Base-by-base conservation (phyloP, 352 stramenopile species). In the Globisporangium iwayamae region DNA sequence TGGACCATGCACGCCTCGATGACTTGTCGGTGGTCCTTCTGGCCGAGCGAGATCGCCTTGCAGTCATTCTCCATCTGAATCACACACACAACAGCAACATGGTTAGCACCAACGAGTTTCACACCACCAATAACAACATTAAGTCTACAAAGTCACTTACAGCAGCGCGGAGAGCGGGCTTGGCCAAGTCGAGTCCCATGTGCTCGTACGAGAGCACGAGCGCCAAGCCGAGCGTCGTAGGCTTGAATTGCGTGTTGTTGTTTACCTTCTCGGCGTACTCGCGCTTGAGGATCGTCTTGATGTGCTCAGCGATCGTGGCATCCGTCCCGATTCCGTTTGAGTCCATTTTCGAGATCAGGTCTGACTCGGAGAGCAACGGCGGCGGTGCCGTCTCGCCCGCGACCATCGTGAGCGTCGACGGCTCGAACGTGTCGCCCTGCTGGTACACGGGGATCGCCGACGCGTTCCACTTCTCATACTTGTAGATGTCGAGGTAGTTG, bases 281-380 rank as follows among this genome's bases (percentile, higher is more conserved):
- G 45, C 98, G 85, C 65, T 99, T 96, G 48, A 98, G 87, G 74
- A 99, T 99, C 4, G 97, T 99, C 62, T 98, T 96, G 69, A 99
- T 99, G 66, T 99, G 97, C 73, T 98, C 89, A 0, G 96, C 96
- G 67, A 98, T 98, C 11, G 95, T 98, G 10, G 94, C 94, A 62
- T 98, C 94, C 45, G 94, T 98, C 3, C 94, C 94, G 56, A 98
- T 98, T 11, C 93, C 93, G 47, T 98, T 91, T n/a, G 77, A 75
- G 66, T 98, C 95, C 95, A 98, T 98, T 48, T 96, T 91, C 20
- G 79, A 73, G 50, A 98, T 98, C 52, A 98, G 72, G 67, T 98
- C 93, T 3, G 89, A 75, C 68, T 98, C 94, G 8, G 90, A 96
- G 9, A 98, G 75, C 22, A 97, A 71, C 6, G 86, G 79, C 10